phyloP scores from a whole-genome alignment of 2,329 filamentous ascomycete species.

The Stemphylium vesicarium region DNA sequence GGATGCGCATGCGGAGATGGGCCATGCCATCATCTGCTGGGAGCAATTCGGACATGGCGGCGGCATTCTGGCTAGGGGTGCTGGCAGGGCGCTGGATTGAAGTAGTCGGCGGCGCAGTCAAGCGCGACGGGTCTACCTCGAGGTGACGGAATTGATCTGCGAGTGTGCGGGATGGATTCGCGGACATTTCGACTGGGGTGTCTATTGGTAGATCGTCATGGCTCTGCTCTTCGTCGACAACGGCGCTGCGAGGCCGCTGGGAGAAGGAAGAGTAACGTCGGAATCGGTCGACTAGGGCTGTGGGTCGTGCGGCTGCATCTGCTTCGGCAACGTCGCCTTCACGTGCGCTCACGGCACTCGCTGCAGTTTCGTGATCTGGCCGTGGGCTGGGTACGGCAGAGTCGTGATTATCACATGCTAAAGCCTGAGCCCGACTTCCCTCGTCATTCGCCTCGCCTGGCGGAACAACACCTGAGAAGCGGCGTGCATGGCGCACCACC shows the following conservation, averaged over 20 bases:
- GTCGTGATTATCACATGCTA: slow-evolving; percentile 40
- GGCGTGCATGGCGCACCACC: slow-evolving; percentile 49
- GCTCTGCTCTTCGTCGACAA: slow-evolving; percentile 30
- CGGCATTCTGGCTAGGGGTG: slow-evolving; percentile 29
- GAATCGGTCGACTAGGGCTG: slow-evolving; percentile 22
- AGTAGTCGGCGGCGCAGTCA: slow-evolving; percentile 31
- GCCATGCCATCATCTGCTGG: slow-evolving; percentile 60
- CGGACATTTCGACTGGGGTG: slow-evolving; percentile 40
- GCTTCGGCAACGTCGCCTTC: slow-evolving; percentile 12
- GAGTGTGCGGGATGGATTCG: slow-evolving; percentile 38
- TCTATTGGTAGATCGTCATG: slow-evolving; percentile 34
- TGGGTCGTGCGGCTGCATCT: slow-evolving; percentile 8
- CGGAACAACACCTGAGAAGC: slow-evolving; percentile 41
- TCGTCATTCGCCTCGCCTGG: slow-evolving; percentile 24
- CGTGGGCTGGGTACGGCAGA: slow-evolving; percentile 11
- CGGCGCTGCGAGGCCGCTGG: slow-evolving; percentile 32
- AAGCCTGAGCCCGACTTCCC: slow-evolving; percentile 12
- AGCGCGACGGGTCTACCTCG: slow-evolving; percentile 29
- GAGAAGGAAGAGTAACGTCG: slow-evolving; percentile 31
- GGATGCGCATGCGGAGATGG: slow-evolving; percentile 54
- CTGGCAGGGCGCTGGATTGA: slow-evolving; percentile 17
- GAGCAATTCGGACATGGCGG: slow-evolving; percentile 46
- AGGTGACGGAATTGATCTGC: slow-evolving; percentile 36
- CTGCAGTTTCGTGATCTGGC: slow-evolving; percentile 12
- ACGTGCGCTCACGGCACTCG: slow-evolving; percentile 11